Evolutionary conservation across 164 flowering plant species (phyloP).

Genomic region (Nymphaea thermarum): DNA sequence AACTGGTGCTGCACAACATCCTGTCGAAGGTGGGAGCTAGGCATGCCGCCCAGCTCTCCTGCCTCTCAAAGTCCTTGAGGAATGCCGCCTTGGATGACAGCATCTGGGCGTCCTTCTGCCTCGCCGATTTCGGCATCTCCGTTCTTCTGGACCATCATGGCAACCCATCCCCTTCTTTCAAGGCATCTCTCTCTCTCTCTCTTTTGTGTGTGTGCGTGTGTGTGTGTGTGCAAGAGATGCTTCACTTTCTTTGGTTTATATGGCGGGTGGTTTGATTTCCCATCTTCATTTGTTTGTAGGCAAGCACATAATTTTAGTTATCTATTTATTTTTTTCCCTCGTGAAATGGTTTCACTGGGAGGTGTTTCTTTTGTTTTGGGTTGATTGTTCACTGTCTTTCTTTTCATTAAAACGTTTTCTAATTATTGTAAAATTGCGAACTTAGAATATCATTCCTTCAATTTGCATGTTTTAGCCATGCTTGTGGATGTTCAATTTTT

Average conservation of each 20-base stretch:
- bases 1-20: conserved; percentile 35
- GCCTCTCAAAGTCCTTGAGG: conserved; percentile 33
- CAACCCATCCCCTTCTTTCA: conserved; percentile 59
- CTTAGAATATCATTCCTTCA: too few species aligned
- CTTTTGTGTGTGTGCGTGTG: not conserved
- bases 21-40: conserved; percentile 34
- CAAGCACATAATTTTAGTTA: too few species aligned
- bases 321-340: too few species aligned
- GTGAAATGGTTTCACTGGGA: too few species aligned
- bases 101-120: conserved; percentile 54
- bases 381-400: too few species aligned
- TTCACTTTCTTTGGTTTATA: not conserved
- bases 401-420: too few species aligned
- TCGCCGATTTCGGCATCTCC: conserved; percentile 39
- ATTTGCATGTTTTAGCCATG: too few species aligned
- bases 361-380: too few species aligned
- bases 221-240: not conserved
- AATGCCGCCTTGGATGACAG: conserved; percentile 50
- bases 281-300: too few species aligned
- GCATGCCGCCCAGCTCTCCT: conserved; percentile 30
- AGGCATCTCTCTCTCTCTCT: conserved; percentile 24
- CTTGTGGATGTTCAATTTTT: too few species aligned
- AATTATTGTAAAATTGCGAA: too few species aligned
- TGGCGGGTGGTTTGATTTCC: not conserved
- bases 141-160: conserved; percentile 49